Base-by-base conservation (phyloP, 768 basidiomycete species). In the Hortiboletus flavorubellus region DNA sequence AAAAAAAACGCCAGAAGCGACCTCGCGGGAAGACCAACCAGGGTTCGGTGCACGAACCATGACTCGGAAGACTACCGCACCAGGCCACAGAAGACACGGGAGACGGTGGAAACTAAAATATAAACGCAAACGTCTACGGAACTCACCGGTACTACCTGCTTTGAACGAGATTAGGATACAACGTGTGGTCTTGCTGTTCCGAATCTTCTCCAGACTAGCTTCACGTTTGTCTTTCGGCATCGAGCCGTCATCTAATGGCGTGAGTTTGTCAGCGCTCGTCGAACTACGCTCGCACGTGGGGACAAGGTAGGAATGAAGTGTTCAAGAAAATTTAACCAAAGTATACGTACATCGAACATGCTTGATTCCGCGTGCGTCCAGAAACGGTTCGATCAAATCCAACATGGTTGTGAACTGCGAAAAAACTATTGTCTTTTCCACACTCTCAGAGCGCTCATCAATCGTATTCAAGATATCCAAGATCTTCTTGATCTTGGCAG, bases 131-230 rank as follows among this genome's bases (percentile, higher is more conserved):
- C 38, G 37, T 8, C 46, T 41, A 44, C 29, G 30, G 11, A 34
- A 71, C 77, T 50, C 63, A 90, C 92, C 92, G n/a, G 89, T 93
- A 64, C 90, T 90, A 5, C 94, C 94, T 30, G 94, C 93, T 70
- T 95, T 97, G 82, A 98, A 95, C 0, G 93, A 97, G 59, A 98
- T 94, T 59, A 99, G 73, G 57, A 98, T 97, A 41, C 96, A 85
- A 33, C 80, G 80, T 11, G 79, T 83, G 15, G 63, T 75, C 29
- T 71, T 69, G 67, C 80, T 82, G 16, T 59, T 82, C 64, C 80
- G 83, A 71, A 99, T 93, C 61, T 80, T 82, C 35, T 84, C 75
- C 41, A 98, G 71, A 5, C 91, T 80, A 15, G 77, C 80, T 61
- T 93, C 89, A 11, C 94, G 86, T 62, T 92, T 79, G 33, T 81